phyloP scores from a whole-genome alignment of 1,284 basidiomycete genomes.

The Marasmius oreades region DNA sequence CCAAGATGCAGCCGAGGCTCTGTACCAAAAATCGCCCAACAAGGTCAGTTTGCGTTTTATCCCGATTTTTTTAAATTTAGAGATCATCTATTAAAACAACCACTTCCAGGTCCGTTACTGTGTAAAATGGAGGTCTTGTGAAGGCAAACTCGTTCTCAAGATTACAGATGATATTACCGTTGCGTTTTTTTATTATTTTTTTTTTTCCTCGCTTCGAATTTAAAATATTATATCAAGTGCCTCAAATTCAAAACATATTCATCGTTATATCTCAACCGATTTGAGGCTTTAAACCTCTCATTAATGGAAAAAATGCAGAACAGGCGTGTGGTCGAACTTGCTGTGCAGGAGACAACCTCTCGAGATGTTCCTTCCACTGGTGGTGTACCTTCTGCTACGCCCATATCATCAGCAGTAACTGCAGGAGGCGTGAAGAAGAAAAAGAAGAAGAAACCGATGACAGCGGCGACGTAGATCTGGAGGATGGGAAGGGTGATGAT shows the following conservation, averaged over 20 bases:
- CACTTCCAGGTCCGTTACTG: slow-evolving; percentile 72
- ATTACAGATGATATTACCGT: slow-evolving; percentile 84
- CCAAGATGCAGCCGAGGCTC: slow-evolving; percentile 79
- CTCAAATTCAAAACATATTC: slow-evolving; percentile 94
- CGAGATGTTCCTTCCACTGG: neutral
- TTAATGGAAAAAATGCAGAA: slow-evolving; percentile 85
- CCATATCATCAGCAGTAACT: slow-evolving; percentile 22
- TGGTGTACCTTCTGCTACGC: neutral
- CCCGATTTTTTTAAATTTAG: neutral
- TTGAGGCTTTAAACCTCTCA: slow-evolving; percentile 84
- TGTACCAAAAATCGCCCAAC: slow-evolving; percentile 76
- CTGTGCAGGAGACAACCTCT: slow-evolving; percentile 11
- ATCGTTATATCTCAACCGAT: slow-evolving; percentile 90
- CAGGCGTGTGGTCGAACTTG: slow-evolving; percentile 25
- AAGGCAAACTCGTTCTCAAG: slow-evolving; percentile 85
- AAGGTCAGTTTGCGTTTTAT: slow-evolving; percentile 41
- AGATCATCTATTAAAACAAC: slow-evolving; percentile 3
- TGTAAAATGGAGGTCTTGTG: slow-evolving; percentile 82
- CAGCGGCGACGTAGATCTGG: too few relatives aligned
- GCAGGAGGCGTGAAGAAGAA: slow-evolving; percentile 46
- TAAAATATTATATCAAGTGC: too few relatives aligned
- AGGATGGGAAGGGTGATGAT: too few relatives aligned
- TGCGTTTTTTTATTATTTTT: slow-evolving; percentile 40
- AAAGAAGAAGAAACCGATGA: slow-evolving; percentile 50
- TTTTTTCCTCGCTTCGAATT: too few relatives aligned